These are phyloP conservation scores for Pascua sp. DNA, from an alignment of 1,284 basidiomycete species.

Conservation along the genomic window DNA sequence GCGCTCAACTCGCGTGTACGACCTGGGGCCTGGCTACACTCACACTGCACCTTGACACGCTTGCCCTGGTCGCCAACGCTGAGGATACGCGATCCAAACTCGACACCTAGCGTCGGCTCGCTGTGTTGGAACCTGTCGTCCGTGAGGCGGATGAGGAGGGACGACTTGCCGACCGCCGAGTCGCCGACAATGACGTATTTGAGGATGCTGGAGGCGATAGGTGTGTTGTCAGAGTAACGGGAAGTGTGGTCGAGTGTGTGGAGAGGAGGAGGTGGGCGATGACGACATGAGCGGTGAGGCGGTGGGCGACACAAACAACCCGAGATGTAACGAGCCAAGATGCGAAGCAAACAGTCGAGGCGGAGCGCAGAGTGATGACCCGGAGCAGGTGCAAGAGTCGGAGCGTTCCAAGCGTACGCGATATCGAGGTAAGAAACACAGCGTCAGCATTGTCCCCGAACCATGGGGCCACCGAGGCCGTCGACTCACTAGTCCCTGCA, in stretches of 20 bases:
- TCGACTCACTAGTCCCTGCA: slow-evolving; percentile 31
- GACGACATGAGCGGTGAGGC: neutral
- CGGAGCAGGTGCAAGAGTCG: neutral
- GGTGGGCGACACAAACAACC: neutral
- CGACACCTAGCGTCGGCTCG: slow-evolving; percentile 45
- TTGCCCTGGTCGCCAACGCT: slow-evolving; percentile 34
- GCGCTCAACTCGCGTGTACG: neutral
- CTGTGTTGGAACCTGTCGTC: slow-evolving; percentile 37
- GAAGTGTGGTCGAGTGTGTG: neutral
- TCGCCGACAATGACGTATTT: slow-evolving; percentile 48
- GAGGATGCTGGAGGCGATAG: slow-evolving; percentile 30
- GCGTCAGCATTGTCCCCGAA: neutral
- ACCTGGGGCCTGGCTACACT: slow-evolving; percentile 6
- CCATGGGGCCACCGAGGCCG: neutral
- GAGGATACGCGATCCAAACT: slow-evolving; percentile 42
- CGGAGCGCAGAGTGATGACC: neutral
- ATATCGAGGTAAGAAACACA: neutral
- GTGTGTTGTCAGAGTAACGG: neutral
- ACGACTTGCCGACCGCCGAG: slow-evolving; percentile 43
- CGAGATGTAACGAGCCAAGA: neutral
- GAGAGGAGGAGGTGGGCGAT: neutral
- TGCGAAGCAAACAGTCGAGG: neutral
- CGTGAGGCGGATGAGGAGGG: slow-evolving; percentile 39
- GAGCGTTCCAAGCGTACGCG: neutral
- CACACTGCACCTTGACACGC: slow-evolving; percentile 47